Base-by-base conservation (phyloP, 2,329 filamentous ascomycete species). In the Fusarium virguliforme region DNA sequence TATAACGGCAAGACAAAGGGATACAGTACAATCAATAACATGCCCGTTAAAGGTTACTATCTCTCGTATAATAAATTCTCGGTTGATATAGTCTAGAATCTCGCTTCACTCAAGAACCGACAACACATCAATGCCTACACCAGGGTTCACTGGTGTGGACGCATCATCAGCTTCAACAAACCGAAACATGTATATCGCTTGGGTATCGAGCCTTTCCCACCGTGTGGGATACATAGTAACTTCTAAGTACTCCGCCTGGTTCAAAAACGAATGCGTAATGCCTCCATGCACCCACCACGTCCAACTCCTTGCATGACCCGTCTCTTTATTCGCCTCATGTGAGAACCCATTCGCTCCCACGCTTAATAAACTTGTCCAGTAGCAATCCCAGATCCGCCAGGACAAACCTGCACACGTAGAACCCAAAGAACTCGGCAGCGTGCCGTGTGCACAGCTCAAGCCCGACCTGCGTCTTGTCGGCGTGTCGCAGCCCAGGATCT, bases 321-420 rank as follows among this genome's bases (percentile, higher is more conserved):
- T 61, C 62, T 61, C 60, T 34, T 65, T 60, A 35, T 67, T 60
- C 51, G 53, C 60, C 65, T 80, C 71, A 81, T 66, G 78, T 75
- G 15, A 85, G 75, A 64, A 98, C 94, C 95, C 95, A 99, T 85
- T 99, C 95, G 75, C 92, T 97, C 26, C 95, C 95, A 72, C 95
- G 90, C 86, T 99, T 99, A 80, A 99, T 91, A 78, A 96, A 98
- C 80, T 98, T 99, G 81, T 99, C 96, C 74, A 99, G 85, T 84
- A 99, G 86, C 78, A 96, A 81, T 40, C 90, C 88, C 67, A 99
- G 83, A 80, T 99, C 96, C 4, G 90, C 87, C 67, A 99, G 85
- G n/a, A 95, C 94, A 79, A 99, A 99, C 18, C 96, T 92, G 81
- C 95, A 98, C 30, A 99, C 88, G 80, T 96, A 98, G 81, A 99